Percentiles rank a stretch among this genome's conserved stretches.
Conservation (phyloP, 352 stramenopile genomes). For the Pythium utonaiense region DNA sequence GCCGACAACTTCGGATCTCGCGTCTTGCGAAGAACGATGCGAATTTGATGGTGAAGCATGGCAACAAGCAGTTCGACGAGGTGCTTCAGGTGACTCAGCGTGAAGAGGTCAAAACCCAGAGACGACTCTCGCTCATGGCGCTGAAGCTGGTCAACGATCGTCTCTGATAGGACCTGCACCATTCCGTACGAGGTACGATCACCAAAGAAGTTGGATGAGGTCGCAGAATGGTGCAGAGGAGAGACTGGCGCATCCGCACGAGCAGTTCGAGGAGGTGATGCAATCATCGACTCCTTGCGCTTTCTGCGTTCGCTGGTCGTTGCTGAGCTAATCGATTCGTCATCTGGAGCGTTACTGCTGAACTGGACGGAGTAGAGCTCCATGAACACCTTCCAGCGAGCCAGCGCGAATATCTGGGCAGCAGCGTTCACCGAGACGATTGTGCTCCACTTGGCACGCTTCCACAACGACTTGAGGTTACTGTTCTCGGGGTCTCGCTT, state of each 20-base stretch:
- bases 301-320: slow-evolving; percentile 29
- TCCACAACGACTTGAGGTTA: slow-evolving; percentile 25
- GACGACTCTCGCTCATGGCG: slow-evolving; percentile 34
- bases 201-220: slow-evolving; percentile 50
- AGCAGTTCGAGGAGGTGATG: slow-evolving; percentile 35
- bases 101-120: slow-evolving; percentile 42
- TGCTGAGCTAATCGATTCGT: neutral
- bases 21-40: slow-evolving; percentile 55
- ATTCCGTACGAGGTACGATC: slow-evolving; percentile 69
- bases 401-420: slow-evolving; percentile 47
- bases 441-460: slow-evolving; percentile 13
- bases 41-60: slow-evolving; percentile 73
- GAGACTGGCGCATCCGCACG: slow-evolving; percentile 11
- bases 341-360: neutral
- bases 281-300: slow-evolving; percentile 73
- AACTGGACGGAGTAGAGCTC: slow-evolving; percentile 55
- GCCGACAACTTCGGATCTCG: slow-evolving; percentile 56
- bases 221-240: slow-evolving; percentile 19
- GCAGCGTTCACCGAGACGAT: slow-evolving; percentile 21
- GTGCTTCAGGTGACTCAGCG: slow-evolving; percentile 42
- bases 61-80: slow-evolving; percentile 61
- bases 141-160: slow-evolving; percentile 33
- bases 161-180: slow-evolving; percentile 57
- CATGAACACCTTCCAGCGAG: slow-evolving; percentile 72
- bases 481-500: neutral